Evolutionary conservation across 805 yeast species (phyloP).

Genomic region (Sugiyamaella marilandica): DNA sequence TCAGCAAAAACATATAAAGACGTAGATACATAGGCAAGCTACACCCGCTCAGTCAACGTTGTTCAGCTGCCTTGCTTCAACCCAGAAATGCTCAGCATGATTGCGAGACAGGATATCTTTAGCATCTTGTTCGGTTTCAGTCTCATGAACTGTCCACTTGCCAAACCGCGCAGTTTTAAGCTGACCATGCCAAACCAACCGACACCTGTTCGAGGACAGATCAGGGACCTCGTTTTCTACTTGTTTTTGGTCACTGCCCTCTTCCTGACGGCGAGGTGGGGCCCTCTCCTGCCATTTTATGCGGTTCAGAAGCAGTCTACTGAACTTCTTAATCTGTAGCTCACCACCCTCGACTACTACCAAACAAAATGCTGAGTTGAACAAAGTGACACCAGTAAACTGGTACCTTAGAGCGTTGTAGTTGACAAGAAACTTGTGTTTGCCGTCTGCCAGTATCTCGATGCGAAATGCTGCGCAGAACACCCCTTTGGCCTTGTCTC

Average conservation of each 20-base stretch:
- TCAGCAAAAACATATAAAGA: too few relatives aligned
- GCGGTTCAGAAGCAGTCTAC: conserved; percentile 53
- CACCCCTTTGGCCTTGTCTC: conserved; percentile 50
- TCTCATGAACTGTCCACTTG: conserved; percentile 63
- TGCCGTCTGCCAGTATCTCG: conserved; percentile 51
- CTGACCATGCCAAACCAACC: conserved; percentile 68
- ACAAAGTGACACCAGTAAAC: conserved; percentile 52
- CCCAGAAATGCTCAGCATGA: conserved; percentile 57
- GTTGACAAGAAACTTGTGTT: conserved; percentile 69
- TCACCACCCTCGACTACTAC: conserved; percentile 73
- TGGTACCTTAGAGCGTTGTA: conserved; percentile 71
- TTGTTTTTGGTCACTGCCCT: conserved; percentile 12
- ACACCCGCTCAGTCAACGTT: too few relatives aligned
- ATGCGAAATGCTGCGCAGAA: conserved; percentile 57
- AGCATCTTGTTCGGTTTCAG: conserved; percentile 49
- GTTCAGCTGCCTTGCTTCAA: conserved; percentile 29
- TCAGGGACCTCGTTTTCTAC: conserved; percentile 29
- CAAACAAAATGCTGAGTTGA: conserved; percentile 41
- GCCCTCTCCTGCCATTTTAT: conserved; percentile 65
- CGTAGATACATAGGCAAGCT: too few relatives aligned
- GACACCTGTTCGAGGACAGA: conserved; percentile 42
- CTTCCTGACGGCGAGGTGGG: conserved; percentile 28
- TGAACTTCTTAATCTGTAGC: conserved; percentile 56
- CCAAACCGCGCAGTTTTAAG: conserved; percentile 49
- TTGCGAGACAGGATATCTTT: conserved; percentile 45